Evolutionary conservation across 208 protist species (phyloP).

Genomic region (Borovskyia barvae): DNA sequence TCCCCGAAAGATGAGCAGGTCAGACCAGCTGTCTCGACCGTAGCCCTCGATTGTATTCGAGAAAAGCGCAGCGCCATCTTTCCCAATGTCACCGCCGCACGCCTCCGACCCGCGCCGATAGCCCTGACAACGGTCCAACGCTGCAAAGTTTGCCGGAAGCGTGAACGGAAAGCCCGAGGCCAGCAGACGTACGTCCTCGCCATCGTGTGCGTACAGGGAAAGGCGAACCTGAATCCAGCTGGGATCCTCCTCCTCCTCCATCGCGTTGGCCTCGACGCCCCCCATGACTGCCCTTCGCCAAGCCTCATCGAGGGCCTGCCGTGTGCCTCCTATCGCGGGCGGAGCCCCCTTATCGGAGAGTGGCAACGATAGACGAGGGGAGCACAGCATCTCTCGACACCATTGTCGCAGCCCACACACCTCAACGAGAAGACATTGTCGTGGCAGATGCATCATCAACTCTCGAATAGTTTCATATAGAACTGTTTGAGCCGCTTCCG

Average conservation of each 20-base stretch:
- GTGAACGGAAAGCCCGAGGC: slow-evolving; percentile 18
- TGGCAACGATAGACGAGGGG: too few relatives aligned
- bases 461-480: not conserved
- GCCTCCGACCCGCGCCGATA: not conserved
- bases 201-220: slow-evolving; percentile 15
- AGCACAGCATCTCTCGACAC: slow-evolving; percentile 6
- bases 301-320: too few relatives aligned
- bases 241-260: slow-evolving; percentile 1
- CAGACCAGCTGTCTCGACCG: slow-evolving; percentile 33
- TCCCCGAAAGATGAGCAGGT: slow-evolving; percentile 27
- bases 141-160: slow-evolving; percentile 14
- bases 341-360: too few relatives aligned
- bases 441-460: slow-evolving; percentile 14
- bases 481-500: slow-evolving; percentile 2
- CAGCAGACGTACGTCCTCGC: slow-evolving; percentile 5
- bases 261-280: not conserved
- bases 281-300: not conserved
- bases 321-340: not conserved
- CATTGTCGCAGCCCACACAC: slow-evolving; percentile 11
- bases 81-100: not conserved
- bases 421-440: slow-evolving; percentile 22
- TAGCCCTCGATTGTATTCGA: not conserved
- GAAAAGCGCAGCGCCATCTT: not conserved
- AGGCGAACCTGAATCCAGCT: slow-evolving; percentile 21
- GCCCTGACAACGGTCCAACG: slow-evolving; percentile 4